Base-by-base conservation (phyloP, 1,284 basidiomycete species). In the Inonotus hispidus region DNA sequence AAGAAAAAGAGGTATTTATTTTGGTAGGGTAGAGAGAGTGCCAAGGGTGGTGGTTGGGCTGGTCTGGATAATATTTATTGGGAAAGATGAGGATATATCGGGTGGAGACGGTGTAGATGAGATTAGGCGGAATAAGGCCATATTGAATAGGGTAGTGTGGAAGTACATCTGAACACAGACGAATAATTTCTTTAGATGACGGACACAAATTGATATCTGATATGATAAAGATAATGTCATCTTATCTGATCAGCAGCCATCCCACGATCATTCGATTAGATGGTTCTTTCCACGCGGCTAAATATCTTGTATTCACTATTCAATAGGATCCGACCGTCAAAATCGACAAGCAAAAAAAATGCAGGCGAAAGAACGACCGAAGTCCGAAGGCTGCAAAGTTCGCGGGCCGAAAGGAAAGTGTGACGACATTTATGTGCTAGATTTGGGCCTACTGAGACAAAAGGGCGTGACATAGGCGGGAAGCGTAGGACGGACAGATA, bases 91-190 rank as follows among this genome's bases (percentile, higher is more conserved):
- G 16, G 46, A 25, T 47, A 35, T 55, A 38, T 38, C 37, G 53
- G 53, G 35, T 38, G 35, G 38, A 43, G 53, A 55, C 53, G 37
- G 53, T 23, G 7, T 21, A 25, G 14, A 32, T 56, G n/a, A 45
- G 32, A 29, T 35, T 38, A 25, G 52, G 56, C 7, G 43, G 14
- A 59, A 32, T 59, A 16, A 56, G 41, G 56, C 56, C 25, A 38
- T 58, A 21, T 43, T 35, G 43, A 43, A 43, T 49, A 49, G 29
- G 25, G 53, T 21, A n/a, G 41, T 7, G 13, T 14, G 16, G 13
- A 43, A 6, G n/a, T 16, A 7, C 11, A 7, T n/a, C 19, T 21
- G 41, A 39, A n/a, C 37, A 38, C n/a, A 5, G 39, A 3, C 16
- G 41, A 43, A 43, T 13, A 43, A 4, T 13, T 43, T 43, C 10